Base-by-base conservation (phyloP, 257 asterid genomes). In the Thymus quinquecostatus region DNA sequence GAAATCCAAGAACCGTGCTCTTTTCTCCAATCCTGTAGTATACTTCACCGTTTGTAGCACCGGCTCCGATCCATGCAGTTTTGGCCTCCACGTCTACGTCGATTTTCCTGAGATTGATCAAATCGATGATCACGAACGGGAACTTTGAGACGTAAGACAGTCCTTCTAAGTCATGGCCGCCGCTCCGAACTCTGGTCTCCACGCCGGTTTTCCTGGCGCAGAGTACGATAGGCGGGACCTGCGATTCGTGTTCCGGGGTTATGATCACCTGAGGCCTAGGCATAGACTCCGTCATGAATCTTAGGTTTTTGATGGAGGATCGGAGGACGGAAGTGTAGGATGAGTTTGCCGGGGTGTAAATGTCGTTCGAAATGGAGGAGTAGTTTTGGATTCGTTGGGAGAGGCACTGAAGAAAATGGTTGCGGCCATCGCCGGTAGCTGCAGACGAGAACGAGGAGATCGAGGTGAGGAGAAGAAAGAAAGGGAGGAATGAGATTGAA, bases 11-110 rank as follows among this genome's bases (percentile, higher is more conserved):
- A 61, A 41, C 59, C 79, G 89, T 83, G 44, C 81, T 79, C 30
- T 53, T 54, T 13, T 54, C 43, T 0, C 83, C 78, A n/a, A 84
- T 73, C 1, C 64, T 69, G 38, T 77, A 36, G 11, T 82, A 84
- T 0, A 84, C 50, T 50, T 76, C 71, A 45, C 14, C 51, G 2
- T 9, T 0, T 3, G 10, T 47, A 1, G 51, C 51, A 2, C 51
- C 51, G 5, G n/a, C 1, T 47, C 10, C 51, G 5, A 47, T n/a
- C 51, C 51, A 47, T 5, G 51, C 51, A 47, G 51, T 47, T 47
- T 47, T 47, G 51, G 51, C 27, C 54, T 5, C 54, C 27, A 11
- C 54, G 11, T 48, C 54, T 21, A 21, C 21, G 21, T 21, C 21
- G 21, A 21, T 21, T 21, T 21, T 21, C 21, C 21, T 21, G 21